Conservation (phyloP, 139 green algal genomes). For the Edaphochlamys debaryana region DNA sequence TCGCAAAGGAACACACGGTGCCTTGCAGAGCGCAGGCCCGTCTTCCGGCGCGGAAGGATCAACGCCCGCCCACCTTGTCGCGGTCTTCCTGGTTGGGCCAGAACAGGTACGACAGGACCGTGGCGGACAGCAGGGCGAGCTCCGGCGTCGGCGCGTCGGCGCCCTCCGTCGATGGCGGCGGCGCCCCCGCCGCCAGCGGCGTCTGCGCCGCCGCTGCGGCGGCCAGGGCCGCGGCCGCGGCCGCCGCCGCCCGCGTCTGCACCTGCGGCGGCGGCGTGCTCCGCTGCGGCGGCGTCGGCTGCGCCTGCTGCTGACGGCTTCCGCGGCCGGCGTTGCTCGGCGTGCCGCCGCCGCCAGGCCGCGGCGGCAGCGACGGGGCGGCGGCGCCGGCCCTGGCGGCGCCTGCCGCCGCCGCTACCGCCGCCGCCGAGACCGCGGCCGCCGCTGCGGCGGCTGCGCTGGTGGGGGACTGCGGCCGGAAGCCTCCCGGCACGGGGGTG, state of each 20-base stretch:
- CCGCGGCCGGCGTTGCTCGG: not conserved
- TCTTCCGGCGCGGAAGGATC: no score
- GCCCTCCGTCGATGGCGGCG: not conserved
- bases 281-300: not conserved
- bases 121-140: conserved; percentile 62
- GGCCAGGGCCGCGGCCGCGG: not conserved
- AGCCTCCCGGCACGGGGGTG: no score
- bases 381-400: not conserved
- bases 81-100: conserved; percentile 79
- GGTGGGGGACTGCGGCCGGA: not conserved
- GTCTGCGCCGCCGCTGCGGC: not conserved
- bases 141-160: conserved; percentile 15
- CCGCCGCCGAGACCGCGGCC: not conserved
- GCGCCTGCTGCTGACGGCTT: not conserved
- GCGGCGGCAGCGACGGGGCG: not conserved
- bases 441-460: not conserved
- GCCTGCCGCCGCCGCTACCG: not conserved
- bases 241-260: not conserved
- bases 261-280: conserved; percentile 3
- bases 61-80: conserved; percentile 36
- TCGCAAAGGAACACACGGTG: no score
- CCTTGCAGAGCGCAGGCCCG: no score
- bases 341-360: not conserved
- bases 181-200: not conserved
- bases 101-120: conserved; percentile 88